A percentile compares a stretch with the other conserved stretches of the same genome.
Evolutionary conservation across 495 filamentous ascomycete genomes (phyloP).

Genomic region (Pyrenula aspistea): DNA sequence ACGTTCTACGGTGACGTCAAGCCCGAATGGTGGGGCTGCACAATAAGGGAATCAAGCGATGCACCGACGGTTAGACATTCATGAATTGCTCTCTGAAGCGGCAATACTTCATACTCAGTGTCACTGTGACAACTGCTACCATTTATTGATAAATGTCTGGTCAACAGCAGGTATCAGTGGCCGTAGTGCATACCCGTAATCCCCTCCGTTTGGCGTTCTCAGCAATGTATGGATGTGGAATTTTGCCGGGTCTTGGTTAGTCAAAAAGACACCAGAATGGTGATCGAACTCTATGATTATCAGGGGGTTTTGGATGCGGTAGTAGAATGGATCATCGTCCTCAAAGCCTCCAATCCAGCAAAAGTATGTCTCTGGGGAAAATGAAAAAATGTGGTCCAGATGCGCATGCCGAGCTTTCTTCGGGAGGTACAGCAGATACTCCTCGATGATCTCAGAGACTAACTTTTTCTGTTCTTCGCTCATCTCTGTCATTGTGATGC

Average conservation of each 20-base stretch:
- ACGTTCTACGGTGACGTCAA: too few relatives aligned
- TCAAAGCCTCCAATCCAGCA: constrained; percentile 61
- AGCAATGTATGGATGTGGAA: constrained; percentile 67
- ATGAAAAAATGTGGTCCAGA: constrained; percentile 34
- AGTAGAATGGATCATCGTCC: constrained; percentile 62
- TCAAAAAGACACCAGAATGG: constrained; percentile 67
- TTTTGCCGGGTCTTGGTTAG: constrained; percentile 58
- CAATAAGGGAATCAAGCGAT: too few relatives aligned
- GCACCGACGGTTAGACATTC: too few relatives aligned
- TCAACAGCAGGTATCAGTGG: constrained; percentile 25
- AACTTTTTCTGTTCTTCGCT: constrained; percentile 31
- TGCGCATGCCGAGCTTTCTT: constrained; percentile 32
- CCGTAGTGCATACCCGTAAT: constrained; percentile 53
- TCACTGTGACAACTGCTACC: too few relatives aligned
- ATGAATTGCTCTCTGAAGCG: too few relatives aligned
- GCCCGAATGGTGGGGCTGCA: too few relatives aligned
- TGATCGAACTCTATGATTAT: constrained; percentile 67
- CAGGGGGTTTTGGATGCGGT: constrained; percentile 61
- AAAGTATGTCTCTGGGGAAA: constrained; percentile 59
- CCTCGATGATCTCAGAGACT: constrained; percentile 40
- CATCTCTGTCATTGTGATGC: constrained; percentile 37
- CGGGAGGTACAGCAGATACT: constrained; percentile 56
- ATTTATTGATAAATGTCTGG: constrained; percentile 26
- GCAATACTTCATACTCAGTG: too few relatives aligned
- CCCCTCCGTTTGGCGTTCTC: constrained; percentile 59